phyloP scores from a whole-genome alignment of 306 rosid genomes.

The Rosa multiflora region DNA sequence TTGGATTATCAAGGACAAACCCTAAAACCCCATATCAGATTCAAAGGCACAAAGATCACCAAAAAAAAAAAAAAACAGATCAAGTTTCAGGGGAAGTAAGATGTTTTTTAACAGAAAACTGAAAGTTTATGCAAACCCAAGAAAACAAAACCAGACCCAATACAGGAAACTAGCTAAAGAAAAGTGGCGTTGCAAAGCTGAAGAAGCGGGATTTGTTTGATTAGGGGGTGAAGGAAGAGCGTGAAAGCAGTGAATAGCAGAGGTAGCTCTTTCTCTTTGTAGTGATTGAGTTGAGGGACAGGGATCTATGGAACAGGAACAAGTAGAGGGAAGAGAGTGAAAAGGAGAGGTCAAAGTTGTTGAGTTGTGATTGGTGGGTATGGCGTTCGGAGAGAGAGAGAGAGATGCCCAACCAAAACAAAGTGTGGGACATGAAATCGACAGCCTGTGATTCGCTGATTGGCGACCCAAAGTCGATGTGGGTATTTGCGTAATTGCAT shows the following conservation, averaged over 20 bases:
- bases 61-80: slow-evolving; percentile 25
- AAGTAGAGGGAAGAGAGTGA: slow-evolving; percentile 21
- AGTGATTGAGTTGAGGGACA: slow-evolving; percentile 34
- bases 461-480: slow-evolving; percentile 6
- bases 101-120: not conserved
- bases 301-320: slow-evolving; percentile 52
- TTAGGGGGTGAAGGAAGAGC: not conserved
- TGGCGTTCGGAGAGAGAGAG: slow-evolving; percentile 38
- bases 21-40: slow-evolving; percentile 46
- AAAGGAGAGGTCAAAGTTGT: slow-evolving; percentile 42
- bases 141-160: not conserved
- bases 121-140: not conserved
- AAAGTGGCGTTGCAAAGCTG: slow-evolving; percentile 6
- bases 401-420: slow-evolving; percentile 22
- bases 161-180: not conserved
- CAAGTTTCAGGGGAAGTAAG: slow-evolving; percentile 19
- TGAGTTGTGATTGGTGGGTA: slow-evolving; percentile 77
- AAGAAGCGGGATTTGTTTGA: not conserved
- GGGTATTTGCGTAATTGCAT: slow-evolving; percentile 18
- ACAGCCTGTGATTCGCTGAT: slow-evolving; percentile 35
- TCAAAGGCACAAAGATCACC: slow-evolving; percentile 30
- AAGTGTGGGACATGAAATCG: slow-evolving; percentile 18
- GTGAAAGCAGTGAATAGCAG: slow-evolving; percentile 29
- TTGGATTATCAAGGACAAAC: slow-evolving; percentile 35
- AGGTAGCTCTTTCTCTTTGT: slow-evolving; percentile 23